A percentile compares a stretch with the other conserved stretches of the same genome.
These are phyloP conservation scores for Ceriops zippeliana DNA, from an alignment of 345 rosid genomes.

Conservation along the genomic window DNA sequence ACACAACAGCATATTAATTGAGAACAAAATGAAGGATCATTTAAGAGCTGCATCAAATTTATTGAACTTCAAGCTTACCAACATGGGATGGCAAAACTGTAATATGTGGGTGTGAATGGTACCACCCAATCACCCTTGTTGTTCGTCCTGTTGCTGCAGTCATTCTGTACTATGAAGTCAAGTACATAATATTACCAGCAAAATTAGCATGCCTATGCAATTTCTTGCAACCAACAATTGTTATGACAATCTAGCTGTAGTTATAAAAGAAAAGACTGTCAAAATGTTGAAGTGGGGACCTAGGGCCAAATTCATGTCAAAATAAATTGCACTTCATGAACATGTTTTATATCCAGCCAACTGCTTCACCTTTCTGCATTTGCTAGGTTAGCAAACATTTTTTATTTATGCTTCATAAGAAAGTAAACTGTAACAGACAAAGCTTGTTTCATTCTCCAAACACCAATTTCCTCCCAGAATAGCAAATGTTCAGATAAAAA, in stretches of 20 bases:
- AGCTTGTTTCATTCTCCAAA: no score
- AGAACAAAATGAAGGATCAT: not conserved
- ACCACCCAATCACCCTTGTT: slow-evolving; percentile 97
- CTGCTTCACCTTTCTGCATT: not conserved
- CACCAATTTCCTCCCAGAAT: no score
- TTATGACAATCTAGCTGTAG: not conserved
- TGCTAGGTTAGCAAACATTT: not conserved
- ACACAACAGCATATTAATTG: not conserved
- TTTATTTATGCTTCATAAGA: no score
- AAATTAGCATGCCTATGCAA: not conserved
- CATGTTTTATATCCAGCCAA: not conserved
- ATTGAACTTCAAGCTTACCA: slow-evolving; percentile 42
- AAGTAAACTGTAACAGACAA: no score
- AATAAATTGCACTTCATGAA: not conserved
- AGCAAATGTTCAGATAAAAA: no score
- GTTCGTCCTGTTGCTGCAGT: slow-evolving; percentile 70
- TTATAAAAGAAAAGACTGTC: not conserved
- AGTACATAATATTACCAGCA: slow-evolving; percentile 10
- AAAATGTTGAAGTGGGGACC: not conserved
- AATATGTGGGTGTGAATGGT: slow-evolving; percentile 98
- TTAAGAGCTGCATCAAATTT: not conserved
- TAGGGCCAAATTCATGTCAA: not conserved
- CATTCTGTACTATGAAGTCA: slow-evolving; percentile 73
- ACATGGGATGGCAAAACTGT: slow-evolving; percentile 99
- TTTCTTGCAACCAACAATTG: not conserved